These are phyloP conservation scores for Arachnomyces sp. DNA, from an alignment of 2,329 filamentous ascomycete genomes.

Conservation along the genomic window DNA sequence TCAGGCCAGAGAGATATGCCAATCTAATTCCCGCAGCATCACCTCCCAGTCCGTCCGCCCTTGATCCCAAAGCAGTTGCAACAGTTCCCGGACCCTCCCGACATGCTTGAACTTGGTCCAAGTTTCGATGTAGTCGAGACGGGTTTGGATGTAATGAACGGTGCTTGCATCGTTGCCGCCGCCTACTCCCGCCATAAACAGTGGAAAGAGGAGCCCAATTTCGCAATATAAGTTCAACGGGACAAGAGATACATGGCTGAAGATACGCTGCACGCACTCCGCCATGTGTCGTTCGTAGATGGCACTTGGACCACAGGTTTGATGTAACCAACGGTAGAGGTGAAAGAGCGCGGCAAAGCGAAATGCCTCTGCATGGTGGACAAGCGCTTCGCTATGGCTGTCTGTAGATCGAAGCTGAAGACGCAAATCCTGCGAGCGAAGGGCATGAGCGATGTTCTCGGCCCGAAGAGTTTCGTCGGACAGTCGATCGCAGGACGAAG, in stretches of 20 bases:
- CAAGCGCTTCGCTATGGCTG: conserved; percentile 1
- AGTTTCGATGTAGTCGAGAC: conserved; percentile 6
- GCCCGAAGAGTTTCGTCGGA: neutral
- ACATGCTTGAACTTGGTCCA: conserved; percentile 10
- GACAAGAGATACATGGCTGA: conserved; percentile 7
- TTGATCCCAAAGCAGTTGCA: conserved; percentile 7
- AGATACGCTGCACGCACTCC: conserved; percentile 7
- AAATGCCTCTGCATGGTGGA: conserved; percentile 13
- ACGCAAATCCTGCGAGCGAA: conserved; percentile 5
- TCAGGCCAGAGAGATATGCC: conserved; percentile 11
- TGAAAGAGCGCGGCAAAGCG: conserved; percentile 9
- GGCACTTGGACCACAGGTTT: conserved; percentile 1
- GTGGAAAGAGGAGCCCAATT: conserved; percentile 7
- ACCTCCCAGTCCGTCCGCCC: conserved; percentile 11
- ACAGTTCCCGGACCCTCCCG: conserved; percentile 4
- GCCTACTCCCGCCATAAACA: conserved; percentile 9
- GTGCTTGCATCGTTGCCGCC: conserved; percentile 1
- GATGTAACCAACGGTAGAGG: conserved; percentile 6
- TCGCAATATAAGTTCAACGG: conserved; percentile 7
- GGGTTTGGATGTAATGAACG: conserved; percentile 5
- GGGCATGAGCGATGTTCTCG: conserved; percentile 6
- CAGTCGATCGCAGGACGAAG: neutral
- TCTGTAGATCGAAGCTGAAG: neutral
- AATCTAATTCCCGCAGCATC: conserved; percentile 6
- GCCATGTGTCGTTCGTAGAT: conserved; percentile 2